phyloP scores from a whole-genome alignment of 768 basidiomycete genomes.

The Chalciporus chontae region DNA sequence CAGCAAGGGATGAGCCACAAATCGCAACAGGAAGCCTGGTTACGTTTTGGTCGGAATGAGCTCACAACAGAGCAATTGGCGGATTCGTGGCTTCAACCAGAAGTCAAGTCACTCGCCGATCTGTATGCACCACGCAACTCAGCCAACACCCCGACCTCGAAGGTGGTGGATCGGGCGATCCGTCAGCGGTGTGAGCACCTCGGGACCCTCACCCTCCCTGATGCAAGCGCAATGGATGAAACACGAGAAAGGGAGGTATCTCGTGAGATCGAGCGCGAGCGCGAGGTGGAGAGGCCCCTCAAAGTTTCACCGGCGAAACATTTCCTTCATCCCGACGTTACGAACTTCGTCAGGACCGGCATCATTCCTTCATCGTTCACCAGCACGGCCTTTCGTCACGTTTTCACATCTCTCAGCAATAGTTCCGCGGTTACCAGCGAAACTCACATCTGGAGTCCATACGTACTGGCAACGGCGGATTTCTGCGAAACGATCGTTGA shows the following conservation, averaged over 20 bases:
- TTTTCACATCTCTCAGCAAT: constrained; percentile 4
- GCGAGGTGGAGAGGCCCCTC: constrained; percentile 34
- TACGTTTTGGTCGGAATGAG: not conserved
- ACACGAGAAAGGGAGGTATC: constrained; percentile 44
- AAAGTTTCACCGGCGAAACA: constrained; percentile 18
- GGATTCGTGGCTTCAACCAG: constrained; percentile 36
- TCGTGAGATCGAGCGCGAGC: constrained; percentile 40
- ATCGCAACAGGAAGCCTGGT: constrained; percentile 12
- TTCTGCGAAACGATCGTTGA: constrained; percentile 9
- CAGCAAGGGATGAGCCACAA: constrained; percentile 30
- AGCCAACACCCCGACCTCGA: not conserved
- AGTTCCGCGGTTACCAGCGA: constrained; percentile 12
- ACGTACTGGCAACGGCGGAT: constrained; percentile 9
- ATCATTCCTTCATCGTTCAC: constrained; percentile 1
- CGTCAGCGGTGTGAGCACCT: constrained; percentile 7
- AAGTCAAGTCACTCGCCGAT: constrained; percentile 32
- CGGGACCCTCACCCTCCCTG: constrained; percentile 5
- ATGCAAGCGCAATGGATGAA: constrained; percentile 30
- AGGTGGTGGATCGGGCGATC: not conserved
- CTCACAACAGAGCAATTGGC: not conserved
- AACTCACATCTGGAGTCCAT: constrained; percentile 12
- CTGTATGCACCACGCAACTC: constrained; percentile 27
- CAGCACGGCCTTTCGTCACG: constrained; percentile 21
- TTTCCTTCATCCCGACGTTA: constrained; percentile 12
- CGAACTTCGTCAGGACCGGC: constrained; percentile 27